Conservation (phyloP, 805 yeast species). For the Wickerhamomyces rabaulensis region DNA sequence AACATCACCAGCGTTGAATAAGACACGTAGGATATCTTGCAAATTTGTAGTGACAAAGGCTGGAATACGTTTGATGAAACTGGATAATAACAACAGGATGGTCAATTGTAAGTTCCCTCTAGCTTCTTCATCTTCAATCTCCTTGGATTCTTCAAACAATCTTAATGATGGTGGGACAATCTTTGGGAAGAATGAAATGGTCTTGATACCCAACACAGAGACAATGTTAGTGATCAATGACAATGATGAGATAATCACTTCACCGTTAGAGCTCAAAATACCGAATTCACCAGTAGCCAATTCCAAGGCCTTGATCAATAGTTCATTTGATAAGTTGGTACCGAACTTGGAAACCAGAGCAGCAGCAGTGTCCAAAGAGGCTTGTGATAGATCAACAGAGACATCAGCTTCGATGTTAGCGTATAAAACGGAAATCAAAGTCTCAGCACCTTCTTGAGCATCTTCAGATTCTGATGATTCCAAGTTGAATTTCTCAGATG, state of each 20-base stretch:
- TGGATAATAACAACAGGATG: conserved; percentile 62
- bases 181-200: conserved; percentile 79
- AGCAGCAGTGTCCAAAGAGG: conserved; percentile 64
- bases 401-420: conserved; percentile 27
- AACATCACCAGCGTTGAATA: conserved; percentile 54
- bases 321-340: conserved; percentile 37
- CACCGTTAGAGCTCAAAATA: conserved; percentile 48
- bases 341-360: conserved; percentile 61
- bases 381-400: conserved; percentile 52
- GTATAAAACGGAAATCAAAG: conserved; percentile 46
- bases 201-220: conserved; percentile 75
- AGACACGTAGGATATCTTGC: conserved; percentile 51
- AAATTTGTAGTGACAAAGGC: conserved; percentile 72
- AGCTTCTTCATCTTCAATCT: conserved; percentile 21
- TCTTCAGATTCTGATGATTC: conserved; percentile 51
- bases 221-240: conserved; percentile 67
- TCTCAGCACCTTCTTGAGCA: conserved; percentile 46
- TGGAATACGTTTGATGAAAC: conserved; percentile 78
- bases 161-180: conserved; percentile 70
- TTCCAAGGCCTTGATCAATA: conserved; percentile 44
- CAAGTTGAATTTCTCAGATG: conserved; percentile 62
- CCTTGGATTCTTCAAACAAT: conserved; percentile 40
- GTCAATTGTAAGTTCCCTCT: conserved; percentile 56
- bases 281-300: conserved; percentile 49
- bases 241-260: conserved; percentile 66